These are phyloP conservation scores for Penium margaritaceum DNA, from an alignment of 139 green algal species.

Conservation along the genomic window DNA sequence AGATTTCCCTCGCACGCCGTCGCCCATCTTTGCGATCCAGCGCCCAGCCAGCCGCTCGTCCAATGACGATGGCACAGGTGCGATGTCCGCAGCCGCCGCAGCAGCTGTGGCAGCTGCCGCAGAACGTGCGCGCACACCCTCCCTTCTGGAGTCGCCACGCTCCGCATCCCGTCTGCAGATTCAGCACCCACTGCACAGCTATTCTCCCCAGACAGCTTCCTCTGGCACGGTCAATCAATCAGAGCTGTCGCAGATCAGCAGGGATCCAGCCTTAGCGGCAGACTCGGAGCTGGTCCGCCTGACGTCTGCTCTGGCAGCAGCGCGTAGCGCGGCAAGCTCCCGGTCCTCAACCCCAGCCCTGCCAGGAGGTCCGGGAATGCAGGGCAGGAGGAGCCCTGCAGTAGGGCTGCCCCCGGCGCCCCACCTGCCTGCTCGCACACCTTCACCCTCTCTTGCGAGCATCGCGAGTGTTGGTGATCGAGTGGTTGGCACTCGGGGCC, in stretches of 20 bases:
- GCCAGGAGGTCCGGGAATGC: conserved; percentile 8
- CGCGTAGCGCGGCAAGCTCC: too few relatives aligned
- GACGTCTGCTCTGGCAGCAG: too few relatives aligned
- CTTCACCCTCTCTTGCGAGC: too few relatives aligned
- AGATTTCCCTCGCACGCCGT: conserved; percentile 47
- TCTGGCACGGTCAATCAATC: not conserved
- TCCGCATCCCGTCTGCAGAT: not conserved
- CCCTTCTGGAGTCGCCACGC: not conserved
- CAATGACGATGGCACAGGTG: not conserved
- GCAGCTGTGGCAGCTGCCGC: not conserved
- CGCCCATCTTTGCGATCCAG: conserved; percentile 42
- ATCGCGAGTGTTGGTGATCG: too few relatives aligned
- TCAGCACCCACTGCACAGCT: not conserved
- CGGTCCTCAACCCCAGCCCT: too few relatives aligned
- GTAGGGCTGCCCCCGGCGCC: too few relatives aligned
- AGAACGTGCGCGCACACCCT: too few relatives aligned
- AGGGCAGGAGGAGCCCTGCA: conserved; percentile 9
- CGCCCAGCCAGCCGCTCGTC: conserved; percentile 15
- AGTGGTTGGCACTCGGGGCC: too few relatives aligned
- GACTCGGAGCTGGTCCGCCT: too few relatives aligned
- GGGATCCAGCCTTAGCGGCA: too few relatives aligned
- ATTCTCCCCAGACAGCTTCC: too few relatives aligned
- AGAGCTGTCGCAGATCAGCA: not conserved
- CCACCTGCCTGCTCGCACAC: too few relatives aligned
- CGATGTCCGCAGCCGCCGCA: not conserved